phyloP scores from a whole-genome alignment of 257 asterid species.

The Primulina huaijiensis region DNA sequence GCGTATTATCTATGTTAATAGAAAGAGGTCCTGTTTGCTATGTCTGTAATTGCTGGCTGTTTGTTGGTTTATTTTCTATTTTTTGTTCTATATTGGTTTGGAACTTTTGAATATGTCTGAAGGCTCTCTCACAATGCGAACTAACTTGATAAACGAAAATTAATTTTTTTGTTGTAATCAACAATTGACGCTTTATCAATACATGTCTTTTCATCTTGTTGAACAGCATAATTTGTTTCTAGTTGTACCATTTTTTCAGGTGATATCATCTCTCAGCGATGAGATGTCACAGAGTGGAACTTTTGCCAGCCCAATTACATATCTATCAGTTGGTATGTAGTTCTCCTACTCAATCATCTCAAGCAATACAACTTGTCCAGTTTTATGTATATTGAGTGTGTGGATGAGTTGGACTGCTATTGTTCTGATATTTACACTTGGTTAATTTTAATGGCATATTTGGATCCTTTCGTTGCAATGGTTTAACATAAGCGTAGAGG shows the following conservation, averaged over 20 bases:
- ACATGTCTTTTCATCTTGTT: neutral
- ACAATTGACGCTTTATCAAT: neutral
- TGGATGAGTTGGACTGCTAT: neutral
- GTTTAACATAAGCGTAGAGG: neutral
- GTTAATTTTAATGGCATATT: neutral
- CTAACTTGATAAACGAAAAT: too few relatives aligned
- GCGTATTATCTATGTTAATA: too few relatives aligned
- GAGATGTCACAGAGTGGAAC: constrained; percentile 27
- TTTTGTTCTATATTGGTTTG: too few relatives aligned
- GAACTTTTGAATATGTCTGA: too few relatives aligned
- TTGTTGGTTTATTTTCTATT: too few relatives aligned
- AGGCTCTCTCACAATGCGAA: too few relatives aligned
- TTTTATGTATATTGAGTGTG: neutral
- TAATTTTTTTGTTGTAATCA: too few relatives aligned
- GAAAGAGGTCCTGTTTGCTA: too few relatives aligned
- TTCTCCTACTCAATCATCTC: constrained; percentile 7
- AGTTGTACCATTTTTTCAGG: too few relatives aligned
- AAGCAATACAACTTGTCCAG: neutral
- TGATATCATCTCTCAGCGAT: too few relatives aligned
- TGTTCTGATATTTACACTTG: constrained; percentile 1
- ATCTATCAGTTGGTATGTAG: constrained; percentile 33
- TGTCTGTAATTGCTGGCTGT: too few relatives aligned
- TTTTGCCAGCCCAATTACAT: constrained; percentile 29
- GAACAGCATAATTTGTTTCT: constrained; percentile 27
- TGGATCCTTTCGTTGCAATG: neutral